phyloP scores from a whole-genome alignment of 2,329 filamentous ascomycete species.

The Zarea fungicola region DNA sequence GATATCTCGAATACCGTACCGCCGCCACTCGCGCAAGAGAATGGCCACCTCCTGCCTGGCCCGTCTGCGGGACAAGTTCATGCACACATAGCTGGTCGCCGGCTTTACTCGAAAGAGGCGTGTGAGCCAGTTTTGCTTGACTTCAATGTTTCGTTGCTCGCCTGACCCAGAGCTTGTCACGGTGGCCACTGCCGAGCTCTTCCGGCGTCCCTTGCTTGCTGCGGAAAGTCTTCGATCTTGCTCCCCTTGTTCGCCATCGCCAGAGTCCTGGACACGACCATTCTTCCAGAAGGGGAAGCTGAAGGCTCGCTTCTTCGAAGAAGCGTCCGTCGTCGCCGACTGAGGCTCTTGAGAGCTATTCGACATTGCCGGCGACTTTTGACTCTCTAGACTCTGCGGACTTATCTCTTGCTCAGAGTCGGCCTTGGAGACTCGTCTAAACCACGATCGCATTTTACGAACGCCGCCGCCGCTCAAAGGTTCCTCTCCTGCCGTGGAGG shows the following conservation, averaged over 20 bases:
- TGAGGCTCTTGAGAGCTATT: constrained; percentile 23
- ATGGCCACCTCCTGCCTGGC: constrained; percentile 72
- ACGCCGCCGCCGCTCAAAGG: constrained; percentile 18
- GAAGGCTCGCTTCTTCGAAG: constrained; percentile 48
- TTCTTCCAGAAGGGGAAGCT: constrained; percentile 52
- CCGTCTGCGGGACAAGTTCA: constrained; percentile 61
- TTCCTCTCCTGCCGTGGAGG: constrained; percentile 16
- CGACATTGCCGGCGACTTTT: constrained; percentile 14
- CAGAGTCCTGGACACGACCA: constrained; percentile 35
- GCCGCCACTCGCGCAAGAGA: constrained; percentile 73
- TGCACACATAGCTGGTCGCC: constrained; percentile 67
- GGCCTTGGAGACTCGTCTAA: constrained; percentile 42
- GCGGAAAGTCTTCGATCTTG: not conserved
- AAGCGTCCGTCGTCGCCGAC: constrained; percentile 19
- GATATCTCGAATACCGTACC: constrained; percentile 75
- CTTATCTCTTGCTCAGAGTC: constrained; percentile 7
- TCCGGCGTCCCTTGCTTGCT: not conserved
- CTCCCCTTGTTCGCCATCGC: constrained; percentile 2
- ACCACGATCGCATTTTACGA: constrained; percentile 49
- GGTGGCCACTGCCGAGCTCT: constrained; percentile 21
- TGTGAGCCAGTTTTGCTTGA: constrained; percentile 80
- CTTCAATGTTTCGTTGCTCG: constrained; percentile 51
- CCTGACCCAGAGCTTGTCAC: constrained; percentile 32
- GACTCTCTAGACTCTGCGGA: constrained; percentile 10
- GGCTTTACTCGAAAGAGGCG: constrained; percentile 88